Percentiles rank a stretch among this genome's conserved stretches.
Conservation (phyloP, 148 eudicot genomes). For the Spergularia bocconei region DNA sequence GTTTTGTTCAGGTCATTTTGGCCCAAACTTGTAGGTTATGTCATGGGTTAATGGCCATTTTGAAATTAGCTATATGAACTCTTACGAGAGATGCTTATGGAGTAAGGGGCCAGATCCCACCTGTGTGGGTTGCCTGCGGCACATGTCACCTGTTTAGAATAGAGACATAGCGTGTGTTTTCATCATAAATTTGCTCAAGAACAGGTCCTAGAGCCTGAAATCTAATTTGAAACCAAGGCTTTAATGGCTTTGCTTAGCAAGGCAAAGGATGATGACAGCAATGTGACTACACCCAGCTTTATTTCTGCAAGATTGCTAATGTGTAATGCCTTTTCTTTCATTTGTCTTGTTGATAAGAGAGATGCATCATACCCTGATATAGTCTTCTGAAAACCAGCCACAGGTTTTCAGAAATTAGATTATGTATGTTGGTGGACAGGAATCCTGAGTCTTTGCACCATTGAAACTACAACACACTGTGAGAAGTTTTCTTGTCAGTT, state of each 20-base stretch:
- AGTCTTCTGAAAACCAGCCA: neutral
- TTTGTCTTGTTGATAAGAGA: neutral
- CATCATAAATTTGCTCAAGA: conserved; percentile 41
- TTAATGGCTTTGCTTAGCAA: conserved; percentile 54
- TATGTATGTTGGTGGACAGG: neutral
- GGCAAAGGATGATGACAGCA: conserved; percentile 66
- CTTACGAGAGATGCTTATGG: too few relatives aligned
- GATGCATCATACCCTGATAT: neutral
- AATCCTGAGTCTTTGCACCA: neutral
- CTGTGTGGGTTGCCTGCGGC: too few relatives aligned
- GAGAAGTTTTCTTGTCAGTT: neutral
- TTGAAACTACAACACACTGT: neutral
- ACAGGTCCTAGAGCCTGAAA: conserved; percentile 37
- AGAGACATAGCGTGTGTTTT: conserved; percentile 14
- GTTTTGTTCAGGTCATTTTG: too few relatives aligned
- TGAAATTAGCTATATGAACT: too few relatives aligned
- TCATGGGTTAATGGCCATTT: too few relatives aligned
- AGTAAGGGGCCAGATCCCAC: too few relatives aligned
- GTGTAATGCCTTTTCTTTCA: neutral
- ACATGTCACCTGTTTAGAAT: too few relatives aligned
- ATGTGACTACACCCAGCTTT: conserved; percentile 36
- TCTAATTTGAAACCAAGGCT: conserved; percentile 55
- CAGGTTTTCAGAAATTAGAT: neutral
- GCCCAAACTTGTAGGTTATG: too few relatives aligned
- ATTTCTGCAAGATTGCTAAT: neutral